phyloP scores from a whole-genome alignment of 441 rosid species.

The Hura crepitans region DNA sequence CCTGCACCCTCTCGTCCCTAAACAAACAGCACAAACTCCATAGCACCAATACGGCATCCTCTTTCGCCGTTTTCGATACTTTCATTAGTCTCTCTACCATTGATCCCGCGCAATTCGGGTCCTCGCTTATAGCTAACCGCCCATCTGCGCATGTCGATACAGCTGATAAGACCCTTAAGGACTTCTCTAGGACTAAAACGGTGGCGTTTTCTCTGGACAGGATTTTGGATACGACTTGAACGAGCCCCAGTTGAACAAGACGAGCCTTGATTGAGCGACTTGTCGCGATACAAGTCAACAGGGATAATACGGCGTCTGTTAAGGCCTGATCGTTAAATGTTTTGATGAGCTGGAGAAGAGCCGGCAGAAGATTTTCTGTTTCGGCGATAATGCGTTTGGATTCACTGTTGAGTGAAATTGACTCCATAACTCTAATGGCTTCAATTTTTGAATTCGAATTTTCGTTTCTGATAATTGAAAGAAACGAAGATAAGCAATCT shows the following conservation, averaged over 20 bases:
- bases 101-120: conserved; percentile 37
- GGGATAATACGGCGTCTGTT: conserved; percentile 45
- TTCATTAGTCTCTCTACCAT: conserved; percentile 59
- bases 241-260: conserved; percentile 35
- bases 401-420: conserved; percentile 33
- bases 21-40: conserved; percentile 70
- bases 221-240: conserved; percentile 35
- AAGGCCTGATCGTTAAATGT: conserved; percentile 32
- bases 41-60: conserved; percentile 61
- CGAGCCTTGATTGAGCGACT: conserved; percentile 40
- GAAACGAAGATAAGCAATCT: conserved; percentile 34
- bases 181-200: conserved; percentile 45
- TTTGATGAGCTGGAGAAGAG: conserved; percentile 29
- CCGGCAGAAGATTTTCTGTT: conserved; percentile 35
- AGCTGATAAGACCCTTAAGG: conserved; percentile 48
- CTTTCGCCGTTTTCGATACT: conserved; percentile 61
- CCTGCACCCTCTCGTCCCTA: conserved; percentile 51
- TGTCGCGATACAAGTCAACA: conserved; percentile 36
- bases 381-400: conserved; percentile 49
- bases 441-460: conserved; percentile 40
- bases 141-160: conserved; percentile 55
- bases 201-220: conserved; percentile 24
- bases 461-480: conserved; percentile 37
- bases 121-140: conserved; percentile 40
- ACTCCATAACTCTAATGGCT: conserved; percentile 40